Evolutionary conservation across 805 yeast genomes (phyloP).

Genomic region (Nakazawaea populi): DNA sequence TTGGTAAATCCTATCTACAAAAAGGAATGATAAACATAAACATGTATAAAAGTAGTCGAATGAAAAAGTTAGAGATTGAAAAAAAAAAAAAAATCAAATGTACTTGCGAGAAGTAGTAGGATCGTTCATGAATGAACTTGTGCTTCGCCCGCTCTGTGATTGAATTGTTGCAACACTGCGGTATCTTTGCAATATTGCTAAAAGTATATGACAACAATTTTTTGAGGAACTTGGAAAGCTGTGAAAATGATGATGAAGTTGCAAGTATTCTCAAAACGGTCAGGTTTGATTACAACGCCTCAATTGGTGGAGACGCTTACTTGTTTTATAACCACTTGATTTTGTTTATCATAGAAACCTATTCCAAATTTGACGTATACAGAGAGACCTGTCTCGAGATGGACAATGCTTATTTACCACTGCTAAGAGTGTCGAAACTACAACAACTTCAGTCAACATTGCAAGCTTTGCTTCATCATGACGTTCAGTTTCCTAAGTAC

Average conservation of each 20-base stretch:
- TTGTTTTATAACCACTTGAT: conserved; percentile 1
- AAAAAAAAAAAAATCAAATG: background rate
- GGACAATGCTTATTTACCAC: background rate
- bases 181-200: background rate
- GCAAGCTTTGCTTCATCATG: background rate
- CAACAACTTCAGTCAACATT: background rate
- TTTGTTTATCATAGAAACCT: background rate
- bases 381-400: background rate
- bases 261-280: background rate
- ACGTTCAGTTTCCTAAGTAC: background rate
- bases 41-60: background rate
- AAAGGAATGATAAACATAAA: conserved; percentile 5
- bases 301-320: conserved; percentile 1
- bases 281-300: background rate
- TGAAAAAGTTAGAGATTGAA: background rate
- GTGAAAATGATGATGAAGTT: background rate
- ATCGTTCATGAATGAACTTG: background rate
- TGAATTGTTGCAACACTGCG: background rate
- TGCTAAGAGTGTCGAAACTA: background rate
- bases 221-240: too few relatives aligned
- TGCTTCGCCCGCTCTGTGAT: conserved; percentile 1
- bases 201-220: background rate
- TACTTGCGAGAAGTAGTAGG: background rate
- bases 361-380: background rate
- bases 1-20: conserved; percentile 20